Evolutionary conservation across 1,284 basidiomycete species (phyloP), one percentile per base, ranked within the genome.

Genomic region (Melanopsichium pennsylvanicum): DNA sequence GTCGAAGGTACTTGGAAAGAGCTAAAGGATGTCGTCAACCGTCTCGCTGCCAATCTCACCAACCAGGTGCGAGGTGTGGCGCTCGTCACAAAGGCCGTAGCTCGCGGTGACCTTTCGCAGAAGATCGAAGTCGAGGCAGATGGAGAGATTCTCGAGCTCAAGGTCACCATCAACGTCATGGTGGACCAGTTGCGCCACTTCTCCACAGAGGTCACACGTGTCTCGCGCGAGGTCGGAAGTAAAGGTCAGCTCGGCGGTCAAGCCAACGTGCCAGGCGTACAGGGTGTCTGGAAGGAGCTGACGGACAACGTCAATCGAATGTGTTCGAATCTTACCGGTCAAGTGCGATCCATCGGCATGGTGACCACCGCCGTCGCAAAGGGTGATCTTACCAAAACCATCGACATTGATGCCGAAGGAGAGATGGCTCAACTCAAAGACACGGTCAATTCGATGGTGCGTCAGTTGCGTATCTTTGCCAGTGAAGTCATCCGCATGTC

Each of bases 101-200:
- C 96, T 0, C 85, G 90, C 60, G 96, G 96, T 41, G 96, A 99
- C 83, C 84, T 98, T 67, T 91, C 89, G 29, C 92, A 95, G 79
- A 93, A 96, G 79, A 97, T 98, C 73, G 92, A 95, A 52, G 94
- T 99, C 74, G 91, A 96, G 77, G 95, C 95, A 2, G 88, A 90
- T 36, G 95, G 96, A 33, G 96, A 98, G 83, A 97, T 98, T 50
- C 85, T 97, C 47, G 95, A 97, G 82, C 84, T 98, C 78, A 97
- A 97, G 84, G 93, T 94, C 63, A 98, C 93, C 31, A 93, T 99
- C 81, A 98, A 98, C 80, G 90, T 90, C 82, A 97, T 97, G 96
- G 93, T 85, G 39, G 89, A 93, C 67, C 85, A 91, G 76, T 85
- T 97, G 31, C 87, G 94, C 87, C 90, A 55, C 84, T 98, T 84